These are phyloP conservation scores for Nicotiana attenuata DNA, from an alignment of 257 asterid species.

Conservation along the genomic window DNA sequence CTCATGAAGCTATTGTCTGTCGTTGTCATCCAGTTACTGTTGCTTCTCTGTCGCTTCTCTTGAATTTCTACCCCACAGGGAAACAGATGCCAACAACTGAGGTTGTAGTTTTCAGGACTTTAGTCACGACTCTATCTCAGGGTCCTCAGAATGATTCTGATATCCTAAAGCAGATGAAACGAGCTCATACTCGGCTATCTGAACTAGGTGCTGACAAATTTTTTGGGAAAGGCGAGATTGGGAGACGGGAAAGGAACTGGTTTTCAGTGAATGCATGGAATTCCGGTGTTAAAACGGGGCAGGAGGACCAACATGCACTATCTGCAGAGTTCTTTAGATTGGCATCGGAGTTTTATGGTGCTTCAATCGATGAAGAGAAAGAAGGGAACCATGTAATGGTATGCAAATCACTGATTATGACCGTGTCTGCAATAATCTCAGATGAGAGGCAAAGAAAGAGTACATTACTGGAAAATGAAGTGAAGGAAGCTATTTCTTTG, in stretches of 20 bases:
- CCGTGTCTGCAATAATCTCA: conserved; percentile 72
- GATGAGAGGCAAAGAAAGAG: conserved; percentile 54
- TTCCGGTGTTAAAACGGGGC: conserved; percentile 69
- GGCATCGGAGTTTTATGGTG: conserved; percentile 69
- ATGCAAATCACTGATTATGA: conserved; percentile 61
- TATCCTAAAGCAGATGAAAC: conserved; percentile 66
- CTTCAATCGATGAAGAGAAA: conserved; percentile 45
- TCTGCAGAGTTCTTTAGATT: conserved; percentile 70
- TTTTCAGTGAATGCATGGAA: conserved; percentile 84
- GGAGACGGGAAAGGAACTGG: conserved; percentile 87
- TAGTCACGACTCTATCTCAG: conserved; percentile 61
- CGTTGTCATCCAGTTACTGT: conserved; percentile 64
- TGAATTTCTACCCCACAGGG: conserved; percentile 58
- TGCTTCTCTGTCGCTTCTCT: conserved; percentile 69
- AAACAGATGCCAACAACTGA: conserved; percentile 66
- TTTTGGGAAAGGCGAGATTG: conserved; percentile 78
- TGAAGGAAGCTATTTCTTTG: conserved; percentile 60
- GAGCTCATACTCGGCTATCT: conserved; percentile 50
- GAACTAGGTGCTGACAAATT: conserved; percentile 63
- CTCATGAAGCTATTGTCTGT: conserved; percentile 90
- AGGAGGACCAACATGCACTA: conserved; percentile 47
- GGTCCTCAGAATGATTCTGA: conserved; percentile 49
- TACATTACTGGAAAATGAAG: conserved; percentile 58
- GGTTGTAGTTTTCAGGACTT: conserved; percentile 77
- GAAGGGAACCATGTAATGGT: conserved; percentile 49